A percentile compares a stretch with the other conserved stretches of the same genome.
Evolutionary conservation across 257 asterid genomes (phyloP).

Genomic region (Schizonepeta tenuifolia): DNA sequence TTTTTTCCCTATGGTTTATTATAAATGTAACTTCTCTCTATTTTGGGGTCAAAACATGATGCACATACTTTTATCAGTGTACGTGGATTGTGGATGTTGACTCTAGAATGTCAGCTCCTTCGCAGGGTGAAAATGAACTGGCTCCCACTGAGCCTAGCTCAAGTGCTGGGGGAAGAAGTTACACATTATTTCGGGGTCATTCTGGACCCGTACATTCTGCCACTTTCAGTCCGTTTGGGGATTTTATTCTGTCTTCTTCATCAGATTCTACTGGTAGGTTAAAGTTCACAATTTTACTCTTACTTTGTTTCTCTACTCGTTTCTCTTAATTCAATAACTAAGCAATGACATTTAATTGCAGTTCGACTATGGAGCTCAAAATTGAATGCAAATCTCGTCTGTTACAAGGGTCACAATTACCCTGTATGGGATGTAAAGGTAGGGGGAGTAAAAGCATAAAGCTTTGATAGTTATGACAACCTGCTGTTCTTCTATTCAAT

Average conservation of each 20-base stretch:
- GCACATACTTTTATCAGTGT: constrained; percentile 4
- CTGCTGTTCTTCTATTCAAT: neutral
- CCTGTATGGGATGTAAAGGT: constrained; percentile 99
- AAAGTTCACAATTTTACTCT: constrained; percentile 9
- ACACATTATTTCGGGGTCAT: constrained; percentile 87
- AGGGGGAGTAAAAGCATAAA: constrained; percentile 15
- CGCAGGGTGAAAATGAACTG: constrained; percentile 68
- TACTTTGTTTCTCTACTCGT: constrained; percentile 9
- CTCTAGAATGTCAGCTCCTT: constrained; percentile 60
- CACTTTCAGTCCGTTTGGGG: constrained; percentile 87
- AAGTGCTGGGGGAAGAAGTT: constrained; percentile 62
- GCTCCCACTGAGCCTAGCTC: constrained; percentile 54
- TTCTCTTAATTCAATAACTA: constrained; percentile 12
- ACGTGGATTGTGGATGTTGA: constrained; percentile 29
- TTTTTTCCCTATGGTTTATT: constrained; percentile 10
- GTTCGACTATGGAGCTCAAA: constrained; percentile 95
- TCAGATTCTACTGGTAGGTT: constrained; percentile 90
- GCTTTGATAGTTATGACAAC: constrained; percentile 27
- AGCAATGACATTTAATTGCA: constrained; percentile 44
- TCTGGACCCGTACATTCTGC: constrained; percentile 95
- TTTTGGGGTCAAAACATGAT: neutral
- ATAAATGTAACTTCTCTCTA: neutral
- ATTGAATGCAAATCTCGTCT: constrained; percentile 90
- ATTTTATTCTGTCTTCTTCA: constrained; percentile 90
- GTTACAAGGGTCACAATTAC: constrained; percentile 98